Evolutionary conservation across 805 yeast genomes (phyloP), one percentile per base, ranked within the genome.

Genomic region (Metschnikowia santaceciliae): DNA sequence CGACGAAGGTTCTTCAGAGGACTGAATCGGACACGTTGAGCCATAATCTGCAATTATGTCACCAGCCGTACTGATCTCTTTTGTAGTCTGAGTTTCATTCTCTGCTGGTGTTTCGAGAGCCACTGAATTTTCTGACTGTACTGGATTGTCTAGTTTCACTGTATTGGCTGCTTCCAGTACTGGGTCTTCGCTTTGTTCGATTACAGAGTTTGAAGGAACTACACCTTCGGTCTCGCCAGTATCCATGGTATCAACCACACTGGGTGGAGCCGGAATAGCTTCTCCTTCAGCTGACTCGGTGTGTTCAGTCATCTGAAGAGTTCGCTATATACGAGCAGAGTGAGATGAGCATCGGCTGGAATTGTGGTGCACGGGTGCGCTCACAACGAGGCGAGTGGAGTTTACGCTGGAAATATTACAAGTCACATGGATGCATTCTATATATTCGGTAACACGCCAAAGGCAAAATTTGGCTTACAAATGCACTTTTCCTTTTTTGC

Each of bases 261-360:
- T 8, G 17, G 22, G 32, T 20, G 45, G 13, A 15, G 7, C 35
- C 4, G 20, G 7, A 5, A 8, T 8, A 3, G 30, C 17, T 4
- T 20, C 22, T 20, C 38, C 22, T 34, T 14, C n/a, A n/a, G 11
- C 46, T 10, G 38, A n/a, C 46, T 32, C 32, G 6, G 37, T 8
- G 11, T 26, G 39, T 41, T 37, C 48, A 33, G 38, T n/a, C 46
- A 42, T 42, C 19, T 42, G 38, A n/a, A 7, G 30, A 20, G 30
- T 19, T n/a, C 32, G 22, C 32, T 22, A 20, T 11, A 13, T 8
- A 10, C 13, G 22, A 42, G 32, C 38, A n/a, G 30, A 15, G 38
- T 17, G 38, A 20, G 46, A 42, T 42, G 46, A 42, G 46, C 46
- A 42, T 42, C 46, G 38, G 38, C 8, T 39, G 32, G 7, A 15